Conservation (phyloP, 768 basidiomycete species). For the Cyclocybe aegerita region DNA sequence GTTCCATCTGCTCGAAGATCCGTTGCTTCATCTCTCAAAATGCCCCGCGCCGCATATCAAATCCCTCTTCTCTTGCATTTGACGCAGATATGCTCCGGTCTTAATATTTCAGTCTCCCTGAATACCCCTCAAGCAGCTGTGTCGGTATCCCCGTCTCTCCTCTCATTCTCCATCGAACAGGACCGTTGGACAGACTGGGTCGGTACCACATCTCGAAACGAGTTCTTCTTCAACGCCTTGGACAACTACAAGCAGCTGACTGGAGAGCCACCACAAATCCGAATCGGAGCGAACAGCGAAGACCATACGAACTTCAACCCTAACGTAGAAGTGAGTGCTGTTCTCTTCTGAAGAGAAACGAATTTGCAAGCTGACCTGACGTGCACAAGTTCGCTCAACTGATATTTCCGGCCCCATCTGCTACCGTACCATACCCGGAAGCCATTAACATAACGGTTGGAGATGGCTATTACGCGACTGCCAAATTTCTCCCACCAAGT, state of each 20-base stretch:
- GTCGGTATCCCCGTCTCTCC: constrained; percentile 41
- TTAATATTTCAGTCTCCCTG: constrained; percentile 41
- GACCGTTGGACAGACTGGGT: constrained; percentile 72
- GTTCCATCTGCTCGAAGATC: not conserved
- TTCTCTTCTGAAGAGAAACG: not conserved
- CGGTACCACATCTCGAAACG: constrained; percentile 49
- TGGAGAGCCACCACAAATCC: constrained; percentile 52
- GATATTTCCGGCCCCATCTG: constrained; percentile 47
- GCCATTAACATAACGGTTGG: constrained; percentile 62
- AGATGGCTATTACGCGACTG: constrained; percentile 51
- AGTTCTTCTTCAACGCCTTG: constrained; percentile 61
- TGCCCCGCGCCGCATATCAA: not conserved
- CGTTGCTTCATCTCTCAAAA: not conserved
- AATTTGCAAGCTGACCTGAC: not conserved
- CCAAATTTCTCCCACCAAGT: constrained; percentile 52
- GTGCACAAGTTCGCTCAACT: constrained; percentile 41
- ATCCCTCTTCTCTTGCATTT: constrained; percentile 8
- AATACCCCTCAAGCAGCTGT: constrained; percentile 33
- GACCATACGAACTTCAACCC: constrained; percentile 60
- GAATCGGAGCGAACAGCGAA: constrained; percentile 58
- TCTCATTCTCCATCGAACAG: constrained; percentile 71
- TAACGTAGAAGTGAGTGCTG: constrained; percentile 37
- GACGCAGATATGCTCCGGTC: constrained; percentile 8
- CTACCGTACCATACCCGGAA: constrained; percentile 63
- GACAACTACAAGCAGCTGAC: constrained; percentile 54